Evolutionary conservation across 345 rosid genomes (phyloP).

Genomic region (Eucalyptus marginata): DNA sequence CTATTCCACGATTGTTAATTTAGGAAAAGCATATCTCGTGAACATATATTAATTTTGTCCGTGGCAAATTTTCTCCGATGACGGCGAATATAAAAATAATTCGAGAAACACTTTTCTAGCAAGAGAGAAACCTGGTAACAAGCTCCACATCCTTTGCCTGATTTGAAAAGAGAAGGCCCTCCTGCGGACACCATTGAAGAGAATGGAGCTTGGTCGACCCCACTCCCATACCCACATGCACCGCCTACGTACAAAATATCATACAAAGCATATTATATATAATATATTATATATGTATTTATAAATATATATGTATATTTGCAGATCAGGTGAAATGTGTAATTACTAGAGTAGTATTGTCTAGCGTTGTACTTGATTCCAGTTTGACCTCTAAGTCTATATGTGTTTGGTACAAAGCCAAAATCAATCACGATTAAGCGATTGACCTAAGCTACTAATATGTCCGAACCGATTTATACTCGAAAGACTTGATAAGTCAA

Average conservation of each 20-base stretch:
- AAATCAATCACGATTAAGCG: background rate
- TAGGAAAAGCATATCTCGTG: background rate
- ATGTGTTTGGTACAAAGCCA: background rate
- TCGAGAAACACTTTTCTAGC: background rate
- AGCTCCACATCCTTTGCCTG: slow-evolving; percentile 64
- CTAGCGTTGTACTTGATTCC: background rate
- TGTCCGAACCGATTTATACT: background rate
- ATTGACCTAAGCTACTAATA: background rate
- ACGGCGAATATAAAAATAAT: background rate
- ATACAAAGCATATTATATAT: background rate
- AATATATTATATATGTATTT: background rate
- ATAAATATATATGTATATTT: background rate
- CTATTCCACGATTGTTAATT: background rate
- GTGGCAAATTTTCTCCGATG: background rate
- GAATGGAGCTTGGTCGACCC: slow-evolving; percentile 31
- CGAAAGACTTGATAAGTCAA: background rate
- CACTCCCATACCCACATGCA: slow-evolving; percentile 44
- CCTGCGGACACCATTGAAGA: slow-evolving; percentile 37
- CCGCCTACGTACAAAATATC: slow-evolving; percentile 30
- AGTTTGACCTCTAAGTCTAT: background rate
- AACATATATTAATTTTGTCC: background rate
- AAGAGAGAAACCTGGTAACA: slow-evolving; percentile 41
- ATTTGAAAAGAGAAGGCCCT: slow-evolving; percentile 33
- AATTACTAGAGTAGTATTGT: background rate
- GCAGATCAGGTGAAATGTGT: background rate